These are phyloP conservation scores for Rhizopogon salebrosus DNA, from an alignment of 768 basidiomycete genomes.

Conservation along the genomic window DNA sequence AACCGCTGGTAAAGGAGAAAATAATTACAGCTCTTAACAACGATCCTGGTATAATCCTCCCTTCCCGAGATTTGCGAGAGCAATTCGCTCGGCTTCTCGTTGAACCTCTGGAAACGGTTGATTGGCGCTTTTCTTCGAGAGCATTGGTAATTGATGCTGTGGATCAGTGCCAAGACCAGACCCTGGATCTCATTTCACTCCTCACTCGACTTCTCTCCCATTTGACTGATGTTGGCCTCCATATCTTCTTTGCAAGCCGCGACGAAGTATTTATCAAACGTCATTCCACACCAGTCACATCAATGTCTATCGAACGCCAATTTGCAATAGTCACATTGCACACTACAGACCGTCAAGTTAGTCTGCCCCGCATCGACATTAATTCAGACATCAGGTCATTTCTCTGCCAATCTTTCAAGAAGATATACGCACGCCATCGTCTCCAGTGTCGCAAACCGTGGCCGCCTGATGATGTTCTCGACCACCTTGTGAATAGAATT, in stretches of 20 bases:
- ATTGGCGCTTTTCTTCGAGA: not conserved
- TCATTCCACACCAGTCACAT: not conserved
- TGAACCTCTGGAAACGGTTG: not conserved
- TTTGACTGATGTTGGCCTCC: not conserved
- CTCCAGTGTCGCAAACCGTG: not conserved
- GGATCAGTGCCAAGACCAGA: not conserved
- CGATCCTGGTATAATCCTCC: not conserved
- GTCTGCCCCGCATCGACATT: too few species aligned
- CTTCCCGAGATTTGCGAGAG: not conserved
- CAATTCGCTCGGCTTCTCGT: not conserved
- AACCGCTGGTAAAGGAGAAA: not conserved
- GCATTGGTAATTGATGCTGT: not conserved
- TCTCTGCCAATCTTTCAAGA: not conserved
- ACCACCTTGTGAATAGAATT: not conserved
- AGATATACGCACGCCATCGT: not conserved
- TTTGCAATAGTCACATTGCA: not conserved
- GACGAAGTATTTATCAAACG: not conserved
- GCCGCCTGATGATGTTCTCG: not conserved
- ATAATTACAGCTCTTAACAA: not conserved
- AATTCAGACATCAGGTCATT: not conserved
- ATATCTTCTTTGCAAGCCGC: not conserved
- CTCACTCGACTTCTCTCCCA: not conserved
- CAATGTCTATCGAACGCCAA: not conserved
- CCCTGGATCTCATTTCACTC: not conserved
- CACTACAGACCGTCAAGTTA: not conserved